Percentiles rank a stretch among this genome's conserved stretches.
phyloP scores from a whole-genome alignment of 163 green algal species.

The Trebouxia gelatinosa region DNA sequence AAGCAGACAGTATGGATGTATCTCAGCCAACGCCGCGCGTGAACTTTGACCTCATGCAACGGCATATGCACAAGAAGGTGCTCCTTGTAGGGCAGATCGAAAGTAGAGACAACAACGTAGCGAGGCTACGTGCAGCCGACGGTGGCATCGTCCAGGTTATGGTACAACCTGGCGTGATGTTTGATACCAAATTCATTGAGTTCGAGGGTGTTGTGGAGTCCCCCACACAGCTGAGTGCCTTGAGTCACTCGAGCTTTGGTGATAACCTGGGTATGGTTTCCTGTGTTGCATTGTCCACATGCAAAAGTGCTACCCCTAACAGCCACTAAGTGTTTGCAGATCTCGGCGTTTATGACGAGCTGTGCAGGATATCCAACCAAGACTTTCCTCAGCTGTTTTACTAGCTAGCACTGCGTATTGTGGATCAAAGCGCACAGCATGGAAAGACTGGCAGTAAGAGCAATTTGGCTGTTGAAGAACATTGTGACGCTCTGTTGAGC shows the following conservation, averaged over 20 bases:
- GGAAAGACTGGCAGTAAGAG: no score
- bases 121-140: slow-evolving; percentile 44
- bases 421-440: no score
- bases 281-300: no score
- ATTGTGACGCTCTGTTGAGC: no score
- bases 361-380: slow-evolving; percentile 46
- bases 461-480: no score
- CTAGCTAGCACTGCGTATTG: no score
- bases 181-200: slow-evolving; percentile 41
- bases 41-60: slow-evolving; percentile 39
- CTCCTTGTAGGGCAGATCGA: slow-evolving; percentile 50
- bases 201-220: slow-evolving; percentile 51
- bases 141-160: slow-evolving; percentile 42
- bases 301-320: no score
- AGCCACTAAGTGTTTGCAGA: no score
- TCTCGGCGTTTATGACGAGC: slow-evolving; percentile 53
- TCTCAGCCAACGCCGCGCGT: slow-evolving; percentile 38
- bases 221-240: slow-evolving; percentile 41
- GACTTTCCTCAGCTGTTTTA: slow-evolving; percentile 45
- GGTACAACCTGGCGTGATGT: slow-evolving; percentile 28
- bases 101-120: slow-evolving; percentile 32
- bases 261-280: slow-evolving; percentile 54
- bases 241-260: slow-evolving; percentile 36
- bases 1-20: not conserved
- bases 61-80: slow-evolving; percentile 48